Conservation (phyloP, 805 yeast species). For the Myxozyma monticola region DNA sequence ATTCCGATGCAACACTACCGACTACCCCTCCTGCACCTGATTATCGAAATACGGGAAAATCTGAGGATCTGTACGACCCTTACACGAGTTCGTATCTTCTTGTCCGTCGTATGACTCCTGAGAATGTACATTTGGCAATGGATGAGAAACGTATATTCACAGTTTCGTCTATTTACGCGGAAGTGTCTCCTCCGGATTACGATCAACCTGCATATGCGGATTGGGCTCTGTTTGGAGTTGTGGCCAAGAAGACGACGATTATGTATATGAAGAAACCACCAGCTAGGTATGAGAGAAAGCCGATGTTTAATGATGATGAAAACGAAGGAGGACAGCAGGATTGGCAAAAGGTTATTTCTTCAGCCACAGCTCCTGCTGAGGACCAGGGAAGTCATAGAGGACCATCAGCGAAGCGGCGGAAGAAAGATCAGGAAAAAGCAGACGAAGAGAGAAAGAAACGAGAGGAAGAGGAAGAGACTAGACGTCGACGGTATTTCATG, state of each 20-base stretch:
- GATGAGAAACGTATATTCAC: slow-evolving; percentile 56
- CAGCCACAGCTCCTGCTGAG: background rate
- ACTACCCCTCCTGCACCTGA: no score
- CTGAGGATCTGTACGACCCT: slow-evolving; percentile 10
- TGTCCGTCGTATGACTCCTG: slow-evolving; percentile 47
- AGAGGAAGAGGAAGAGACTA: slow-evolving; percentile 6
- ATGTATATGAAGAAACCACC: slow-evolving; percentile 35
- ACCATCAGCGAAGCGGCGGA: background rate
- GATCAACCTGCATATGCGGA: slow-evolving; percentile 69
- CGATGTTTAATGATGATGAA: background rate
- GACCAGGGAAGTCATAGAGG: slow-evolving; percentile 5
- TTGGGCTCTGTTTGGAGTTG: slow-evolving; percentile 77
- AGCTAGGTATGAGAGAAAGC: background rate
- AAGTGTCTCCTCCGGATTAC: slow-evolving; percentile 67
- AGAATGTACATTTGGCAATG: slow-evolving; percentile 43
- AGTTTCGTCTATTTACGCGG: slow-evolving; percentile 60
- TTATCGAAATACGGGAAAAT: no score
- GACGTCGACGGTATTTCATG: slow-evolving; percentile 47
- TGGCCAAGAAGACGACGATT: slow-evolving; percentile 58
- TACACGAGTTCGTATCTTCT: slow-evolving; percentile 5
- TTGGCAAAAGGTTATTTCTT: background rate
- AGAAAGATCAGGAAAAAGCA: background rate
- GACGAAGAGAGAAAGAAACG: no score
- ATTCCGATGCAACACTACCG: no score
- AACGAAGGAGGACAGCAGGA: background rate